Evolutionary conservation across 768 basidiomycete species (phyloP), one percentile per base, ranked within the genome.

Genomic region (Wakefieldia striispora): DNA sequence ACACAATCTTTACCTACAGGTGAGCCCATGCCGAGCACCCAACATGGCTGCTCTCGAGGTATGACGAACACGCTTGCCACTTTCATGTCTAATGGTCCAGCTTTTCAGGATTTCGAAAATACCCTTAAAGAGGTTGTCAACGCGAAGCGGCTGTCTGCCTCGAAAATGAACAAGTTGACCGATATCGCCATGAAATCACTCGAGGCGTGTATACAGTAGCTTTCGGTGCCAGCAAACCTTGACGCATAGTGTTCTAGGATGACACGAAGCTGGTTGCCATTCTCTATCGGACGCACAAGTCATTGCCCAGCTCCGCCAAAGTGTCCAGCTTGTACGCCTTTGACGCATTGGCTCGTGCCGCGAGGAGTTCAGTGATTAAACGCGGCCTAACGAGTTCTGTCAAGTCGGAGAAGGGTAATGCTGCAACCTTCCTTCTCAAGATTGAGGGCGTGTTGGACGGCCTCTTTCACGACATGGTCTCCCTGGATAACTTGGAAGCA

Each of bases 301-400:
- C 84, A 9, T 75, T 95, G 31, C 71, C 83, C 4, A 68, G 80
- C 14, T 59, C 77, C 11, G 75, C 78, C 54, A 95, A 97, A 66
- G 80, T 95, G 51, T 83, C 82, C 34, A 93, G 92, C 70, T 76
- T 99, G 43, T 99, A 98, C 70, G 83, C 87, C 35, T 91, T 99
- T 65, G 95, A 99, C 71, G 90, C 95, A 17, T 77, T 99, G 53
- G 81, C 91, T 37, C 84, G 95, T 50, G 93, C 86, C 16, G 91
- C 92, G 17, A 78, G 83, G 51, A 74, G 75, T 50, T 76, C 83
- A 40, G 82, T 75, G 39, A 82, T 73, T 60, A 94, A 93, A 66
- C 78, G 80, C 45, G 74, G 76, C 44, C 63, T 82, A 23, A 73
- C 78, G 55, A 80, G 75, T 56, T 82, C 86, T 59, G 58, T 76